phyloP scores from a whole-genome alignment of 2,329 filamentous ascomycete species.

The Juglanconis oblonga region DNA sequence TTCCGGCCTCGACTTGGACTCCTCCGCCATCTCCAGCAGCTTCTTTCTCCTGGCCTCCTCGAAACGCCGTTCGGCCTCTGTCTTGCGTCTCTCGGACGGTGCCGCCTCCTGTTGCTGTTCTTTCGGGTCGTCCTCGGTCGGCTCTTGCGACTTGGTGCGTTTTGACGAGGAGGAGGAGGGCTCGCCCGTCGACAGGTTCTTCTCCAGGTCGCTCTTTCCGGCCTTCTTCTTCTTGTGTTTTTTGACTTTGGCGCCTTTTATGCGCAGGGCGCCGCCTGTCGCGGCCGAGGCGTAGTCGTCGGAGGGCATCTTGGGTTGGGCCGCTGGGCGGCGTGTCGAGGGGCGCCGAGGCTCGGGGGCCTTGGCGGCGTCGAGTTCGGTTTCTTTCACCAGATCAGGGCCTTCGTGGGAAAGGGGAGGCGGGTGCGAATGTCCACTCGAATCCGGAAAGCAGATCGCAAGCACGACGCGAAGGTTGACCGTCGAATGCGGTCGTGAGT shows the following conservation, averaged over 20 bases:
- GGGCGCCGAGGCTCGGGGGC: no score
- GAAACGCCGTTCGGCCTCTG: conserved; percentile 76
- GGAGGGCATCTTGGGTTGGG: conserved; percentile 54
- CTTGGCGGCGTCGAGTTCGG: no score
- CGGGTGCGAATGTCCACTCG: no score
- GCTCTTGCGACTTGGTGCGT: conserved; percentile 34
- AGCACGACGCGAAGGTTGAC: no score
- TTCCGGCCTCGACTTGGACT: conserved; percentile 58
- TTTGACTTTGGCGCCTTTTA: conserved; percentile 71
- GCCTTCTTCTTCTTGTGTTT: conserved; percentile 67
- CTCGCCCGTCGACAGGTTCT: conserved; percentile 37
- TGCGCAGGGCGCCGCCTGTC: conserved; percentile 73
- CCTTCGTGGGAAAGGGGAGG: no score
- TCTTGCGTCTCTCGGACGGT: conserved; percentile 56
- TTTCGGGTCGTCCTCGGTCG: conserved; percentile 24
- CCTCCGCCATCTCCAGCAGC: conserved; percentile 74
- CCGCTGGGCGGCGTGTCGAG: not conserved
- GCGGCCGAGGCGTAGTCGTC: conserved; percentile 69
- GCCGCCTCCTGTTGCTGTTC: conserved; percentile 29
- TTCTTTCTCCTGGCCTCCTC: conserved; percentile 80
- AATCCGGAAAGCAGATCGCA: no score
- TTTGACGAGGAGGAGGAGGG: conserved; percentile 24
- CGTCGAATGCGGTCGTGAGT: no score
- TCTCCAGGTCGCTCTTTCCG: conserved; percentile 47
- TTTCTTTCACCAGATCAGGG: no score